Conservation (phyloP, 495 filamentous ascomycete genomes). For the Neurospora hispaniola region DNA sequence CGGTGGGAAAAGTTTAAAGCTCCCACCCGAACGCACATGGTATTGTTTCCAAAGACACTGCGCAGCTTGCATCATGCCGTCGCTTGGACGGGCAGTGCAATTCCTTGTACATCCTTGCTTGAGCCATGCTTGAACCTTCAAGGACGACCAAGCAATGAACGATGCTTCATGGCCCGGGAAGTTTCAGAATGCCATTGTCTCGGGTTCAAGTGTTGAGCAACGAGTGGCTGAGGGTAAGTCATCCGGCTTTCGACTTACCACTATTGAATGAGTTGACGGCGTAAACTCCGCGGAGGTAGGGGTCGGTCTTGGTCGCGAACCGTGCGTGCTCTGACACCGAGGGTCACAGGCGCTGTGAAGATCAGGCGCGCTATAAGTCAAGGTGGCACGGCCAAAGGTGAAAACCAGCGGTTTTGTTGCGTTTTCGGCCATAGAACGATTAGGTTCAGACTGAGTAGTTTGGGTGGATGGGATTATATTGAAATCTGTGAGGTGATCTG, state of each 20-base stretch:
- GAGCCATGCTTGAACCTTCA: not conserved
- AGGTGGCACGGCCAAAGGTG: slow-evolving; percentile 7
- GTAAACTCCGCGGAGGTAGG: slow-evolving; percentile 1
- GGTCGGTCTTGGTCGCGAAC: not conserved
- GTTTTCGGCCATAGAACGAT: slow-evolving; percentile 9
- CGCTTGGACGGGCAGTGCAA: not conserved
- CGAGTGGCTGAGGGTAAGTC: slow-evolving; percentile 14
- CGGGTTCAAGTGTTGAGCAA: slow-evolving; percentile 7
- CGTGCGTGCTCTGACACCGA: not conserved
- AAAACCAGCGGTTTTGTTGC: slow-evolving; percentile 13
- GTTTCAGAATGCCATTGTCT: slow-evolving; percentile 4
- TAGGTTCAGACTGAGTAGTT: not conserved
- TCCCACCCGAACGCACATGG: not conserved
- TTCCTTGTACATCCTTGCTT: not conserved
- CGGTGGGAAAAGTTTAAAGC: not conserved
- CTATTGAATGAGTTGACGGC: not conserved
- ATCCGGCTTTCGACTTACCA: slow-evolving; percentile 6
- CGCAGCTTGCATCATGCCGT: not conserved
- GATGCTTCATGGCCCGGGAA: not conserved
- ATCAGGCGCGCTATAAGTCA: slow-evolving; percentile 20
- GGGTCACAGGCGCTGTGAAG: not conserved
- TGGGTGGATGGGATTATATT: not conserved
- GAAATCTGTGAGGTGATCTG: not conserved
- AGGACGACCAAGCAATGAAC: not conserved
- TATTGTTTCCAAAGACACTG: not conserved